Conservation (phyloP, 768 basidiomycete species). For the Pleurotus sapidus region DNA sequence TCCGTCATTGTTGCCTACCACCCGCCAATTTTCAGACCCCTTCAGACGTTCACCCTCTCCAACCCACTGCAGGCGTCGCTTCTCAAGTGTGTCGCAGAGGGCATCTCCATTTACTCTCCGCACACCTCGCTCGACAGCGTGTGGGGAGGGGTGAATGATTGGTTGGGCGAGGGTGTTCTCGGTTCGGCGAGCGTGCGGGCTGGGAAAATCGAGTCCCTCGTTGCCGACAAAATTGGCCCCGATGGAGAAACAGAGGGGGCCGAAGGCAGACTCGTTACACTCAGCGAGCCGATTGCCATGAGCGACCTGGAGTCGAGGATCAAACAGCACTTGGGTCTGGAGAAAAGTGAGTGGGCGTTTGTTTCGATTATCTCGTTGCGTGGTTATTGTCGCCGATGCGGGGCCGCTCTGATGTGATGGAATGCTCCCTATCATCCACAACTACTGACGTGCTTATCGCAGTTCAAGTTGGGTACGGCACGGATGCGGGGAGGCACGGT, state of each 20-base stretch:
- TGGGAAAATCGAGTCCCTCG: slow-evolving; percentile 34
- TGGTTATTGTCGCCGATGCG: slow-evolving; percentile 1
- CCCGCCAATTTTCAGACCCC: slow-evolving; percentile 76
- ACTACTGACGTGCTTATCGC: slow-evolving; percentile 4
- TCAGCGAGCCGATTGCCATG: slow-evolving; percentile 56
- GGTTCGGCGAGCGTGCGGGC: slow-evolving; percentile 30
- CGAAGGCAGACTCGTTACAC: slow-evolving; percentile 65
- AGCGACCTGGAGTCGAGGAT: slow-evolving; percentile 62
- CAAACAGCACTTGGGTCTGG: slow-evolving; percentile 62
- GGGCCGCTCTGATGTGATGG: no score
- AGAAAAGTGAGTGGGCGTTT: slow-evolving; percentile 44
- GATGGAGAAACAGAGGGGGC: slow-evolving; percentile 46
- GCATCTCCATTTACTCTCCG: slow-evolving; percentile 84
- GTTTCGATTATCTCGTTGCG: slow-evolving; percentile 9
- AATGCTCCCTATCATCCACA: no score
- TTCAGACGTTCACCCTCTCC: slow-evolving; percentile 72
- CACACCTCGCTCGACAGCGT: slow-evolving; percentile 89
- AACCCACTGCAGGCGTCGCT: slow-evolving; percentile 80
- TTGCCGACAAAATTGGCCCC: slow-evolving; percentile 36
- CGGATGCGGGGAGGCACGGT: slow-evolving; percentile 19
- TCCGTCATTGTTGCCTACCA: slow-evolving; percentile 82
- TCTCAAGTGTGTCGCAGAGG: slow-evolving; percentile 74
- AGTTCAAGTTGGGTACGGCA: slow-evolving; percentile 70
- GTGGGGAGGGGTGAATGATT: slow-evolving; percentile 86
- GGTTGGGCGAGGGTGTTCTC: slow-evolving; percentile 63